A percentile compares a stretch with the other conserved stretches of the same genome.
Evolutionary conservation across 306 rosid species (phyloP).

Genomic region (Vigna mungo): DNA sequence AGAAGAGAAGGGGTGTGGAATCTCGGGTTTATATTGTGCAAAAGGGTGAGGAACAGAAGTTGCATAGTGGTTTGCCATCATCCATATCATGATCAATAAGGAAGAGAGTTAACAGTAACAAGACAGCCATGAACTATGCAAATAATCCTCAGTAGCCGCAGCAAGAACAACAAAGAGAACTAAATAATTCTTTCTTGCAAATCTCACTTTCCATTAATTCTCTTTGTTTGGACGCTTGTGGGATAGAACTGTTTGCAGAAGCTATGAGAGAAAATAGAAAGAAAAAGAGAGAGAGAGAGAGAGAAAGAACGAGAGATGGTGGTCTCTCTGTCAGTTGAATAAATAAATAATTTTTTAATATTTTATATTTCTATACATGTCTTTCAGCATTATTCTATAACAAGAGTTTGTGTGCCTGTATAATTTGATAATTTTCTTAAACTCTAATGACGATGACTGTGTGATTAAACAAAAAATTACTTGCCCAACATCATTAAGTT

Average conservation of each 20-base stretch:
- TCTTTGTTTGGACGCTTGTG: constrained; percentile 95
- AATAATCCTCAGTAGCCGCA: constrained; percentile 32
- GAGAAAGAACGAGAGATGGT: constrained; percentile 50
- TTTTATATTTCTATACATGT: constrained; percentile 10
- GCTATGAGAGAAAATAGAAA: constrained; percentile 42
- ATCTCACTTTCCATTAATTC: constrained; percentile 93
- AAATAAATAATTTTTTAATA: constrained; percentile 10
- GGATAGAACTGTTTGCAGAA: constrained; percentile 59
- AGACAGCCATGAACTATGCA: constrained; percentile 59
- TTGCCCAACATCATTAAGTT: background rate
- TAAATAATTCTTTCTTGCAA: constrained; percentile 58
- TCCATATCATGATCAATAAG: background rate
- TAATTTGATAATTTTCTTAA: constrained; percentile 14
- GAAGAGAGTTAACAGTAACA: constrained; percentile 37
- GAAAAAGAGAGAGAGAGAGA: constrained; percentile 20
- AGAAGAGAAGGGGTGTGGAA: constrained; percentile 35
- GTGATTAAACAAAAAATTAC: background rate
- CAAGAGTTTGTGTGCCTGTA: constrained; percentile 1
- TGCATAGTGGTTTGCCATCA: constrained; percentile 54
- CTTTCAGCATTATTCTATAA: constrained; percentile 36
- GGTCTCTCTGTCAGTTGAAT: constrained; percentile 67
- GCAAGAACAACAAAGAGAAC: constrained; percentile 29
- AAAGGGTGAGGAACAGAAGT: background rate
- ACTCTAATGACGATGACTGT: constrained; percentile 9
- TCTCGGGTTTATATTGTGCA: constrained; percentile 37